These are phyloP conservation scores for Blastobotrys petasosporus DNA, from an alignment of 1,139 yeast genomes.

Conservation along the genomic window DNA sequence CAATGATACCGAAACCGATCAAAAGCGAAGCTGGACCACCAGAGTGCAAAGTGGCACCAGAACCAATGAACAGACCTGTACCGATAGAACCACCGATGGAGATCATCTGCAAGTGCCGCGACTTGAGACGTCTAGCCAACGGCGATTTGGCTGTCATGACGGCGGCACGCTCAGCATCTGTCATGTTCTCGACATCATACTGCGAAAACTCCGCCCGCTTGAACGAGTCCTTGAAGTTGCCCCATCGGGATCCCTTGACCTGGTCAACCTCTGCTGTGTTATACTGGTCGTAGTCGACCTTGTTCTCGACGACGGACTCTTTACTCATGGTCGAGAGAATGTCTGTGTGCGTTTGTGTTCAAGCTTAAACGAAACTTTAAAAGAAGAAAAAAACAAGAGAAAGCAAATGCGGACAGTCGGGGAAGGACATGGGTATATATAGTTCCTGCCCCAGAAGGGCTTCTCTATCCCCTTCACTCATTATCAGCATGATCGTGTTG, in stretches of 20 bases:
- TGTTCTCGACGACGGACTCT: constrained; percentile 4
- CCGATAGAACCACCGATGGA: constrained; percentile 85
- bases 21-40: constrained; percentile 86
- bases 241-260: constrained; percentile 18
- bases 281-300: constrained; percentile 1
- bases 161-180: constrained; percentile 26
- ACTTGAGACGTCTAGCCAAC: constrained; percentile 39
- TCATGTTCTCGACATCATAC: constrained; percentile 21
- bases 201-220: constrained; percentile 23
- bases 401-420: too few relatives aligned
- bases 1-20: constrained; percentile 63
- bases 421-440: too few relatives aligned
- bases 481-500: too few relatives aligned
- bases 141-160: constrained; percentile 34
- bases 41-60: constrained; percentile 56
- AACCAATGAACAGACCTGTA: constrained; percentile 70
- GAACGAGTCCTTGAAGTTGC: constrained; percentile 27
- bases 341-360: neutral
- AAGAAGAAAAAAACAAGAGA: too few relatives aligned
- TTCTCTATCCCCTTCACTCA: neutral
- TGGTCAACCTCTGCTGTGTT: constrained; percentile 4
- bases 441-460: neutral
- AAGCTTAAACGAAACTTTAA: neutral
- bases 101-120: constrained; percentile 57
- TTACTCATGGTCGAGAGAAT: neutral